Evolutionary conservation across 768 basidiomycete species (phyloP), one percentile per base, ranked within the genome.

Genomic region (Cystofilobasidium ferigula): DNA sequence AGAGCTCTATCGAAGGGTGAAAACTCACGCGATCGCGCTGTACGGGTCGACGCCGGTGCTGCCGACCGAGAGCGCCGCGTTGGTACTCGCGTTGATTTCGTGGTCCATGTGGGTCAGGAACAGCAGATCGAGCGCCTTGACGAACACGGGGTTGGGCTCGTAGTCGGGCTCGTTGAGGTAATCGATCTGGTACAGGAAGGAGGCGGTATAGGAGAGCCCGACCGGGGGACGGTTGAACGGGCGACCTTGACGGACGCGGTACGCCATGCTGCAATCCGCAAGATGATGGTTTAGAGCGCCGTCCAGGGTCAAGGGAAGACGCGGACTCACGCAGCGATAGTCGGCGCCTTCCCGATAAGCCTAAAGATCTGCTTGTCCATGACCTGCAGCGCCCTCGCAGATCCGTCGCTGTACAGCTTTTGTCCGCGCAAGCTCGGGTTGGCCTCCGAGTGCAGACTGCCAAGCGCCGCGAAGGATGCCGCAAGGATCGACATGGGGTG

Each of bases 91-190:
- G 70, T 93, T 93, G 71, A 93, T 78, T 73, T 93, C 92, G 73
- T 94, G 91, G 74, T 92, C 89, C 0, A 89, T 89, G 72, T 90
- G 89, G 30, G 92, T 79, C 63, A 93, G 79, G 80, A 93, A 94
- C 28, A 94, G 78, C 22, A 86, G 83, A 72, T 94, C 91, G 62
- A 94, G 80, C 5, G 91, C 91, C 71, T 87, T 89, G 73, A 84
- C 87, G 10, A 94, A 82, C 24, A 91, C 82, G 0, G 91, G 89
- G 70, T 88, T 87, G 0, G 91, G 91, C 22, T 74, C 79, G 76
- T 89, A 92, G 69, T 84, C 78, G 71, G 83, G 26, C 74, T 86
- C 81, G 68, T 85, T 81, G 16, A 89, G 78, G 71, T 90, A 84
- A 70, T 93, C 90, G 81, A 93, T 86, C 77, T 91, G 87, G 77